phyloP scores from a whole-genome alignment of 768 basidiomycete species.

The Auriscalpium orientale region DNA sequence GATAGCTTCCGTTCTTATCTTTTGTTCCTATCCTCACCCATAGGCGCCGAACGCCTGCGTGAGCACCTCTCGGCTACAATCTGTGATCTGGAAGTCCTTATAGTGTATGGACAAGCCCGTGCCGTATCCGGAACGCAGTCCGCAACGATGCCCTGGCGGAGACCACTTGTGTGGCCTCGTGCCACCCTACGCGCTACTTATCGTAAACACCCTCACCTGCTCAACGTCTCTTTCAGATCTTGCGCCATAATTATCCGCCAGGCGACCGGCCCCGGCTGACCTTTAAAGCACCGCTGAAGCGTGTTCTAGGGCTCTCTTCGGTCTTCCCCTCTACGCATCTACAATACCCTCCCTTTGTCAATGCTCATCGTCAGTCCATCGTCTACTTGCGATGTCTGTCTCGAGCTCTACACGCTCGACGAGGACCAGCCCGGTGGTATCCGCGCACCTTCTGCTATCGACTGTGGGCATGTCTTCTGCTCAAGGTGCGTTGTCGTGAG shows the following conservation, averaged over 20 bases:
- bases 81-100: constrained; percentile 1
- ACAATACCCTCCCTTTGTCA: constrained; percentile 3
- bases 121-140: constrained; percentile 5
- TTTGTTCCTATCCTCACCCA: background rate
- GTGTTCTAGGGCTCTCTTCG: constrained; percentile 12
- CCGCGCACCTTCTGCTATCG: constrained; percentile 17
- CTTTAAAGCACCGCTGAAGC: constrained; percentile 10
- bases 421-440: constrained; percentile 1
- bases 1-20: background rate
- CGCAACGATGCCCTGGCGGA: constrained; percentile 4
- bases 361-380: constrained; percentile 20
- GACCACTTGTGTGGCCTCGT: constrained; percentile 11
- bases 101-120: background rate
- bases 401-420: constrained; percentile 18
- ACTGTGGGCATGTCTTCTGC: constrained; percentile 21
- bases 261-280: constrained; percentile 13
- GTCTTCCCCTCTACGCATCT: constrained; percentile 6
- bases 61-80: background rate
- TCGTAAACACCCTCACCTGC: constrained; percentile 4
- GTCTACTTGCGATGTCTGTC: constrained; percentile 22
- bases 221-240: constrained; percentile 3
- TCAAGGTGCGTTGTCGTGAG: constrained; percentile 10
- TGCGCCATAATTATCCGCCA: constrained; percentile 8
- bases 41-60: background rate
- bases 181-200: constrained; percentile 1